phyloP scores from a whole-genome alignment of 257 asterid genomes.

The Primulina huaijiensis region DNA sequence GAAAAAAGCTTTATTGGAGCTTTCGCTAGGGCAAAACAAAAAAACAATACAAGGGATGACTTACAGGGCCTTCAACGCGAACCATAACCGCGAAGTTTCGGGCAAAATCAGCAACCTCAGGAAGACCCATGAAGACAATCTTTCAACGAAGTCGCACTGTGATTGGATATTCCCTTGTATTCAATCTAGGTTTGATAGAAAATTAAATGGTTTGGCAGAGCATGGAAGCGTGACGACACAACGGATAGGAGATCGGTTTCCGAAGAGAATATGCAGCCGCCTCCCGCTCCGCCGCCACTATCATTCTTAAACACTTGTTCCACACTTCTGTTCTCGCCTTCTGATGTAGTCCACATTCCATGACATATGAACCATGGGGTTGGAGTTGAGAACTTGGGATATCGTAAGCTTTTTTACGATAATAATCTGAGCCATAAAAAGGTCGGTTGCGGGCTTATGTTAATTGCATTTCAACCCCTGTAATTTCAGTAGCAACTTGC shows the following conservation, averaged over 20 bases:
- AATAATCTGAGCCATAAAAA: neutral
- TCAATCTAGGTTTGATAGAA: slow-evolving; percentile 29
- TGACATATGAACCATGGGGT: neutral
- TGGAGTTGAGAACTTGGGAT: neutral
- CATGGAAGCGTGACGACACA: neutral
- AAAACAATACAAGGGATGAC: slow-evolving; percentile 26
- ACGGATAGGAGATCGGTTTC: slow-evolving; percentile 14
- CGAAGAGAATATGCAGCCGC: slow-evolving; percentile 28
- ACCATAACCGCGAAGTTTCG: slow-evolving; percentile 89
- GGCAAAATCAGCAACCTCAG: slow-evolving; percentile 75
- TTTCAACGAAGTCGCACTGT: slow-evolving; percentile 32
- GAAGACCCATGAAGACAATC: slow-evolving; percentile 59
- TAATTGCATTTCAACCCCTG: neutral
- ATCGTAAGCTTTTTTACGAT: neutral
- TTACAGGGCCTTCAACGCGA: slow-evolving; percentile 96
- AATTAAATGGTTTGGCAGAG: slow-evolving; percentile 13
- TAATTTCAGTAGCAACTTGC: neutral
- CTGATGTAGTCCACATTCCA: neutral
- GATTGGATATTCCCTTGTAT: neutral
- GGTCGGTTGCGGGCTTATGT: neutral
- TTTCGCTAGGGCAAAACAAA: neutral
- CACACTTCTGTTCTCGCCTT: neutral
- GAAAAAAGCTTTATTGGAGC: neutral
- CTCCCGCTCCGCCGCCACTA: slow-evolving; percentile 36
- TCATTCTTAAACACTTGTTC: slow-evolving; percentile 20